Percentiles rank a stretch among this genome's conserved stretches.
Conservation (phyloP, 2,329 filamentous ascomycete genomes). For the Pseudocercospora vitis region DNA sequence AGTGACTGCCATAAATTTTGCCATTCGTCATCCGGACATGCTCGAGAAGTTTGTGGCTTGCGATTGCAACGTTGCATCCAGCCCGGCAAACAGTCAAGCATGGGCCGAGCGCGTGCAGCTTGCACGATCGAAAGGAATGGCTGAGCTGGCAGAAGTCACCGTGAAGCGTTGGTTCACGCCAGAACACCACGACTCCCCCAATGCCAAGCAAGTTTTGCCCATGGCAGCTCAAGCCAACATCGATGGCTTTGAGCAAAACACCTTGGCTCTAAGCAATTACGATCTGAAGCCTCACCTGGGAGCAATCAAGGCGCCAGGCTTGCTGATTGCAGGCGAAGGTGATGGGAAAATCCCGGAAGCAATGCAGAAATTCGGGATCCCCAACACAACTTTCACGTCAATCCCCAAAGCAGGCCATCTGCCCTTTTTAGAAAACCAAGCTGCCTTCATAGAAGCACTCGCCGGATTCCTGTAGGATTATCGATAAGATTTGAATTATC, state of each 20-base stretch:
- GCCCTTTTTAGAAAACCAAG: slow-evolving; percentile 77
- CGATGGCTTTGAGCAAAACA: slow-evolving; percentile 66
- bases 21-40: slow-evolving; percentile 63
- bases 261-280: slow-evolving; percentile 71
- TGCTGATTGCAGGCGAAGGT: slow-evolving; percentile 70
- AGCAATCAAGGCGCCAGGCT: slow-evolving; percentile 56
- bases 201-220: slow-evolving; percentile 61
- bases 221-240: slow-evolving; percentile 71
- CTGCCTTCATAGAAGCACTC: slow-evolving; percentile 66
- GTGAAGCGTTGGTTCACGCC: slow-evolving; percentile 73
- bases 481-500: not conserved
- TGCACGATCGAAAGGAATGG: slow-evolving; percentile 44
- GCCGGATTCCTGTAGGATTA: slow-evolving; percentile 53
- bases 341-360: slow-evolving; percentile 76
- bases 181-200: slow-evolving; percentile 59
- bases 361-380: slow-evolving; percentile 66
- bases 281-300: slow-evolving; percentile 62
- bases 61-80: slow-evolving; percentile 74
- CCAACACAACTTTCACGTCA: slow-evolving; percentile 60
- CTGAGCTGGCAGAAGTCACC: slow-evolving; percentile 66
- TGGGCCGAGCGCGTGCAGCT: slow-evolving; percentile 76
- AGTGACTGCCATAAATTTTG: slow-evolving; percentile 72
- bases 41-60: slow-evolving; percentile 67
- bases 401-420: slow-evolving; percentile 74
- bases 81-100: slow-evolving; percentile 70